Conservation (phyloP, 495 filamentous ascomycete species). For the Hypoxylon intermedium region DNA sequence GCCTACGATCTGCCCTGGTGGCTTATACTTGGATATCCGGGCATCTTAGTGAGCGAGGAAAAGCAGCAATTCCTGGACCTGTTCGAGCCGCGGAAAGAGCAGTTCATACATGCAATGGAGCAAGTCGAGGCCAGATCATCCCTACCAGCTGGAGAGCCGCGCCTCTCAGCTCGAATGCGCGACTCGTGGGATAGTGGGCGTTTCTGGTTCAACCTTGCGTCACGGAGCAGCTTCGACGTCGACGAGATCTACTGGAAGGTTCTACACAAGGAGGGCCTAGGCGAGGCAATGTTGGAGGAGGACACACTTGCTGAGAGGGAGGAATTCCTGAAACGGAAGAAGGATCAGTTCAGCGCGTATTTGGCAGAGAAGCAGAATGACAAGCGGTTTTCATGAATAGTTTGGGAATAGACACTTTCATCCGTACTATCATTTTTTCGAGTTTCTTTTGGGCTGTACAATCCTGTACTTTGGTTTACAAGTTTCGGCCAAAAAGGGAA, state of each 20-base stretch:
- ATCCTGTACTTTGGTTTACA: no score
- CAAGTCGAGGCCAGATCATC: slow-evolving; percentile 25
- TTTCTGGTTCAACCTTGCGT: slow-evolving; percentile 54
- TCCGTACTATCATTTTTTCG: no score
- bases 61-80: slow-evolving; percentile 1
- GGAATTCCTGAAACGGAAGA: slow-evolving; percentile 1
- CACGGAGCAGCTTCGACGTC: slow-evolving; percentile 51
- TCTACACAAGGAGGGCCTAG: slow-evolving; percentile 37
- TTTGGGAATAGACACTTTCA: no score
- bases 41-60: slow-evolving; percentile 1
- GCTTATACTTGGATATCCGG: slow-evolving; percentile 49
- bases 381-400: slow-evolving; percentile 24
- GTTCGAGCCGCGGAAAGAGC: slow-evolving; percentile 29
- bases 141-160: background rate
- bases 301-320: background rate
- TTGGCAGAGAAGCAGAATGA: slow-evolving; percentile 26
- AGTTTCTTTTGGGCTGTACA: no score
- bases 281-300: slow-evolving; percentile 1
- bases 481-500: no score
- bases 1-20: slow-evolving; percentile 53
- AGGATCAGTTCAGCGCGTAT: slow-evolving; percentile 26
- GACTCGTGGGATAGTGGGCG: slow-evolving; percentile 49
- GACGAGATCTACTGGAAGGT: slow-evolving; percentile 51
- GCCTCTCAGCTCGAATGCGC: slow-evolving; percentile 50
- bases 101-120: slow-evolving; percentile 35